Conservation (phyloP, 805 yeast genomes). For the Kuraishia capsulata region DNA sequence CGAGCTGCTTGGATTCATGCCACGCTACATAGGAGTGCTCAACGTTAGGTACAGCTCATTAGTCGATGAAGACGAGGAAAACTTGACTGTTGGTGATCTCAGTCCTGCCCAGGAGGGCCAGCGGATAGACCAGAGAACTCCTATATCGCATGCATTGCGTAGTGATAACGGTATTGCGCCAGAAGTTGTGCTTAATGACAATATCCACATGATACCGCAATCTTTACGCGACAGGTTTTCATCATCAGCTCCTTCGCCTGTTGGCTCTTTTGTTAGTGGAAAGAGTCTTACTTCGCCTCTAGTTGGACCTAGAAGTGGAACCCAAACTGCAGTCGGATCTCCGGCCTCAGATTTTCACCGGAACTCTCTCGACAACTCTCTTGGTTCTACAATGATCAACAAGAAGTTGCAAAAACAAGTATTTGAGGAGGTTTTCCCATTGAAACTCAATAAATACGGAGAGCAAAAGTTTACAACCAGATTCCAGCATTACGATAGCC, state of each 20-base stretch:
- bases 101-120: conserved; percentile 1
- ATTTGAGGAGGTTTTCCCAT: conserved; percentile 64
- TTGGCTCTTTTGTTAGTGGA: conserved; percentile 15
- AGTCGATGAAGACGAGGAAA: conserved; percentile 15
- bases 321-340: conserved; percentile 1
- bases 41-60: conserved; percentile 69
- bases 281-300: conserved; percentile 4
- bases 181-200: conserved; percentile 88
- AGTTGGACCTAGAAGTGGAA: conserved; percentile 2
- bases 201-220: conserved; percentile 84
- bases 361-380: neutral
- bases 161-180: conserved; percentile 27
- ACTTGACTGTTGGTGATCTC: conserved; percentile 5
- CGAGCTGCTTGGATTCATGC: conserved; percentile 78
- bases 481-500: conserved; percentile 6
- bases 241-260: conserved; percentile 29
- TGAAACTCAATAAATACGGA: conserved; percentile 2
- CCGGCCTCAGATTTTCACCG: conserved; percentile 2
- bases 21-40: conserved; percentile 86
- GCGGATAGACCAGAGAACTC: neutral
- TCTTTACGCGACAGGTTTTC: conserved; percentile 62
- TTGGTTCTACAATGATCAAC: conserved; percentile 63
- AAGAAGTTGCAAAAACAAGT: conserved; percentile 65
- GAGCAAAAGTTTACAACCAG: conserved; percentile 7
- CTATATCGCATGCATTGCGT: neutral